Percentiles rank a stretch among this genome's conserved stretches.
Evolutionary conservation across 139 green algal genomes (phyloP).

Genomic region (Volvox reticuliferus): DNA sequence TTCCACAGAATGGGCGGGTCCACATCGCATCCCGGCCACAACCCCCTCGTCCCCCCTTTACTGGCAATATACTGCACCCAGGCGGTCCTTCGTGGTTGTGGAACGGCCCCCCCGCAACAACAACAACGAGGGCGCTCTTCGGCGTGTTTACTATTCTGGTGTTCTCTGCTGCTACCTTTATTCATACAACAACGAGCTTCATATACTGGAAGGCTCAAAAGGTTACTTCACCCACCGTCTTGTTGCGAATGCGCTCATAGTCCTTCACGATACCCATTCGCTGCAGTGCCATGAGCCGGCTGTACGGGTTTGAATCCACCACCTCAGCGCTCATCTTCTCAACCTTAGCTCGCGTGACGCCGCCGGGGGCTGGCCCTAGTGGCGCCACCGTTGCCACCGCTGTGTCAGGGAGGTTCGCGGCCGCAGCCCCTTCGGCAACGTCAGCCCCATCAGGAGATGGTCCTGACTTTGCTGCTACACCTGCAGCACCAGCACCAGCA

Average conservation of each 20-base stretch:
- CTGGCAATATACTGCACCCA: no score
- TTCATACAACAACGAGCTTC: no score
- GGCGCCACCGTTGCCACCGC: not conserved
- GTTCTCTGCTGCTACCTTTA: no score
- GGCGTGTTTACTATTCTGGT: no score
- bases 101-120: no score
- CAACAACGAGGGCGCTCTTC: no score
- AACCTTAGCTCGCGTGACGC: constrained; percentile 49
- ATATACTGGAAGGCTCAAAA: no score
- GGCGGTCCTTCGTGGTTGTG: no score
- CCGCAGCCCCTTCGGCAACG: not conserved
- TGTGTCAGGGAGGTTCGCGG: not conserved
- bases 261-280: constrained; percentile 97
- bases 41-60: no score
- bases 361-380: not conserved
- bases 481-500: not conserved
- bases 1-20: no score
- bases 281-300: constrained; percentile 94
- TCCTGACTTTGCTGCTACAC: not conserved
- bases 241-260: constrained; percentile 90
- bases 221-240: constrained; percentile 66
- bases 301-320: constrained; percentile 92
- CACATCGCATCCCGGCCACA: no score
- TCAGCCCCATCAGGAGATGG: no score
- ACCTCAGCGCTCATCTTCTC: constrained; percentile 89